Conservation (phyloP, 2,329 filamentous ascomycete genomes). For the Sphaerulina vaccinii region DNA sequence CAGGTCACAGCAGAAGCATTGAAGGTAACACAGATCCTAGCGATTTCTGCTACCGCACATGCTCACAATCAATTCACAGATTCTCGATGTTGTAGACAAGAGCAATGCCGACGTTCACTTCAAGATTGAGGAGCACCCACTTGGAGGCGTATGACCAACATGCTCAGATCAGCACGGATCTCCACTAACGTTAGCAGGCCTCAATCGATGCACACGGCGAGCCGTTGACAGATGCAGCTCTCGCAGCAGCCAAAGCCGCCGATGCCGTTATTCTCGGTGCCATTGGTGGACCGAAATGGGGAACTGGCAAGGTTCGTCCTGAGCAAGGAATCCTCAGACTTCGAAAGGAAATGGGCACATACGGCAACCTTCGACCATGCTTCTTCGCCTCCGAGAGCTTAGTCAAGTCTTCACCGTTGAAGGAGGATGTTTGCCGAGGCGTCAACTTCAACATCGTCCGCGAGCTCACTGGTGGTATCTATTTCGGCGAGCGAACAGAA, state of each 20-base stretch:
- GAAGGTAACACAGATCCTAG: constrained; percentile 58
- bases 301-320: constrained; percentile 79
- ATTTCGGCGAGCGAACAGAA: constrained; percentile 89
- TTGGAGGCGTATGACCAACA: constrained; percentile 75
- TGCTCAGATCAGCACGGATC: constrained; percentile 3
- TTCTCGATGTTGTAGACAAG: constrained; percentile 76
- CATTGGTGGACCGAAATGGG: constrained; percentile 97
- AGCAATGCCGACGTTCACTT: constrained; percentile 71
- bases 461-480: constrained; percentile 88
- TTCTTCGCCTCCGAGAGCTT: constrained; percentile 89
- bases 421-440: constrained; percentile 78
- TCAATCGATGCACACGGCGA: constrained; percentile 81
- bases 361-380: constrained; percentile 93
- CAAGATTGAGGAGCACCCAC: constrained; percentile 83
- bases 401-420: constrained; percentile 81
- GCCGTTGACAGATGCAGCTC: constrained; percentile 78
- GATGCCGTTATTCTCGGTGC: constrained; percentile 90
- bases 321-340: constrained; percentile 89
- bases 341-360: constrained; percentile 89
- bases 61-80: constrained; percentile 47
- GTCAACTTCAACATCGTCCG: constrained; percentile 92
- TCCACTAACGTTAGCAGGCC: constrained; percentile 53
- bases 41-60: background rate
- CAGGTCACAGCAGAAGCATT: constrained; percentile 80
- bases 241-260: constrained; percentile 77